Percentiles rank a stretch among this genome's conserved stretches.
Conservation (phyloP, 257 asterid species). For the Scutellaria galericulata region DNA sequence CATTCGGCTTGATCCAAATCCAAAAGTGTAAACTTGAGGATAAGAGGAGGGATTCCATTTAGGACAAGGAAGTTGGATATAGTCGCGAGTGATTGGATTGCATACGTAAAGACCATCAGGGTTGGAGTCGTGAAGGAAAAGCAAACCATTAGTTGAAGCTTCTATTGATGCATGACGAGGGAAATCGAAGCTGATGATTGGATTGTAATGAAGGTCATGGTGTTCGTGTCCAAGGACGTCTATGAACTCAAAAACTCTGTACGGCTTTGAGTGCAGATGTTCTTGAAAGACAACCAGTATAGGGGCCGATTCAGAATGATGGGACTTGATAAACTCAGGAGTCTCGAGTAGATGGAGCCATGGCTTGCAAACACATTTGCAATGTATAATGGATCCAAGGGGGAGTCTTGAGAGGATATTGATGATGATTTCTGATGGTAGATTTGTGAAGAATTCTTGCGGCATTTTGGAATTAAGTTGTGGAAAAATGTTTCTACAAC, state of each 20-base stretch:
- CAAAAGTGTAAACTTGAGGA: too few relatives aligned
- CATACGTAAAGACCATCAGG: too few relatives aligned
- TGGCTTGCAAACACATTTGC: conserved; percentile 46
- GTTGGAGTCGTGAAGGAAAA: background rate
- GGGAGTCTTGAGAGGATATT: conserved; percentile 47
- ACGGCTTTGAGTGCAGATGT: background rate
- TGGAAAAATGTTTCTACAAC: background rate
- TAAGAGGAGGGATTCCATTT: too few relatives aligned
- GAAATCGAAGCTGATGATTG: conserved; percentile 3
- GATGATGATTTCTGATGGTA: conserved; percentile 38
- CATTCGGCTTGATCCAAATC: too few relatives aligned
- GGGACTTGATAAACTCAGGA: background rate
- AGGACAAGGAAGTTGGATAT: too few relatives aligned
- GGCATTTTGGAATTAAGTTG: background rate
- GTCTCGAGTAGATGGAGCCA: conserved; percentile 6
- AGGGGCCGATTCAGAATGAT: background rate
- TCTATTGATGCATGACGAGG: background rate
- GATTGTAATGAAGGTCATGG: conserved; percentile 36
- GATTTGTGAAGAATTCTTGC: conserved; percentile 22
- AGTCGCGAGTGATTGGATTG: too few relatives aligned
- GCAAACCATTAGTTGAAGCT: conserved; percentile 43
- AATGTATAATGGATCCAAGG: conserved; percentile 15
- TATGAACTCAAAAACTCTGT: conserved; percentile 30
- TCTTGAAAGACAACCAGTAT: conserved; percentile 22
- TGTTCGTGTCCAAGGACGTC: conserved; percentile 13